Conservation (phyloP, 352 stramenopile genomes). For the Blastocystis sp. region DNA sequence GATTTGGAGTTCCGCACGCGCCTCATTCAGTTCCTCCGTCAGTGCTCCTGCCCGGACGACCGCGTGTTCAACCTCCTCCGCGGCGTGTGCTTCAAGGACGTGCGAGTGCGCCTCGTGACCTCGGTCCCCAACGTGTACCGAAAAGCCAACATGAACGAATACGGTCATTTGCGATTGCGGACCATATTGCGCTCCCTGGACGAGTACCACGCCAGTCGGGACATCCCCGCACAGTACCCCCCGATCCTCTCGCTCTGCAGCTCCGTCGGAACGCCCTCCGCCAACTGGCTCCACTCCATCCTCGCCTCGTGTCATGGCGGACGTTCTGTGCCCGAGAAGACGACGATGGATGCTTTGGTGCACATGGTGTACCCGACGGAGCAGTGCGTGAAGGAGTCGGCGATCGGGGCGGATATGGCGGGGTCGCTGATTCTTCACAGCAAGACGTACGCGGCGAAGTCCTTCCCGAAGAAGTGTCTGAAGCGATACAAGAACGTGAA, state of each 20-base stretch:
- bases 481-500: conserved; percentile 19
- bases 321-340: neutral
- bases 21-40: conserved; percentile 6
- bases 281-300: conserved; percentile 22
- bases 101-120: conserved; percentile 20
- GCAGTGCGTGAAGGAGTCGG: conserved; percentile 12
- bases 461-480: neutral
- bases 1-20: conserved; percentile 58
- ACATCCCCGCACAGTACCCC: neutral
- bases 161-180: conserved; percentile 27
- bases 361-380: conserved; percentile 60
- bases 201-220: neutral
- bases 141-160: neutral
- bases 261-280: neutral
- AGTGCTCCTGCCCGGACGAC: conserved; percentile 6
- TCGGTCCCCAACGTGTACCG: neutral
- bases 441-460: neutral
- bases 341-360: neutral
- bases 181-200: conserved; percentile 4
- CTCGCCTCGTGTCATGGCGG: conserved; percentile 28
- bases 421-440: conserved; percentile 21
- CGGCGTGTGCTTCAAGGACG: conserved; percentile 17
- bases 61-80: conserved; percentile 42
- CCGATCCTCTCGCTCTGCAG: conserved; percentile 34
- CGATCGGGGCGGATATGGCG: conserved; percentile 59